phyloP scores from a whole-genome alignment of 192 early-diverging fungal genomes.

The Obelidium mucronatum region DNA sequence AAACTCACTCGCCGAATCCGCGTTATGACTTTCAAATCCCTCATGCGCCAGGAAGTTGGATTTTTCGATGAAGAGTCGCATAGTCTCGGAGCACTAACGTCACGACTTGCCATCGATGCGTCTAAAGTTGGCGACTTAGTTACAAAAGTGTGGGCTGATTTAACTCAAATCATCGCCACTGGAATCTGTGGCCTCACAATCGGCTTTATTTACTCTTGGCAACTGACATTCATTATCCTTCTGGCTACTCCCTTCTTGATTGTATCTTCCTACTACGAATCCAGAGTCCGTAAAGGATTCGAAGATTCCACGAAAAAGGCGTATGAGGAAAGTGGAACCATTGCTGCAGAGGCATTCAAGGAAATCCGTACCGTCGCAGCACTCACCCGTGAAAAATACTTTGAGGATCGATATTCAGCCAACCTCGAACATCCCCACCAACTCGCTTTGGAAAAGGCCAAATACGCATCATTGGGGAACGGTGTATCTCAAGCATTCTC shows the following conservation, averaged over 20 bases:
- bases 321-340: slow-evolving; percentile 68
- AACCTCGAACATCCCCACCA: slow-evolving; percentile 74
- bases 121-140: slow-evolving; percentile 59
- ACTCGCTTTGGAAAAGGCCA: slow-evolving; percentile 68
- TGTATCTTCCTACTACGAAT: slow-evolving; percentile 57
- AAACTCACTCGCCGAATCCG: slow-evolving; percentile 54
- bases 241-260: slow-evolving; percentile 66
- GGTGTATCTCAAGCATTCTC: slow-evolving; percentile 74
- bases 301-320: slow-evolving; percentile 65
- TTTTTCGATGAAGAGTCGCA: slow-evolving; percentile 68
- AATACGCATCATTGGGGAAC: slow-evolving; percentile 72
- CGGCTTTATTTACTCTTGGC: slow-evolving; percentile 80
- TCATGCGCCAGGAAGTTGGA: slow-evolving; percentile 61
- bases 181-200: slow-evolving; percentile 57
- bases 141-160: slow-evolving; percentile 52
- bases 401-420: slow-evolving; percentile 68
- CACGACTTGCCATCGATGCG: slow-evolving; percentile 83
- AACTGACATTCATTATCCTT: slow-evolving; percentile 78
- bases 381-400: slow-evolving; percentile 70
- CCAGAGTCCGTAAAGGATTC: slow-evolving; percentile 63
- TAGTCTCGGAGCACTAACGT: slow-evolving; percentile 78
- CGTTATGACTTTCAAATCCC: slow-evolving; percentile 41
- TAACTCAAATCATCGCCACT: slow-evolving; percentile 26
- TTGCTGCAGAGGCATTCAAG: slow-evolving; percentile 83
- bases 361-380: slow-evolving; percentile 85